These are phyloP conservation scores for Aspergillus caelatus DNA, from an alignment of 2,329 filamentous ascomycete species.

Conservation along the genomic window DNA sequence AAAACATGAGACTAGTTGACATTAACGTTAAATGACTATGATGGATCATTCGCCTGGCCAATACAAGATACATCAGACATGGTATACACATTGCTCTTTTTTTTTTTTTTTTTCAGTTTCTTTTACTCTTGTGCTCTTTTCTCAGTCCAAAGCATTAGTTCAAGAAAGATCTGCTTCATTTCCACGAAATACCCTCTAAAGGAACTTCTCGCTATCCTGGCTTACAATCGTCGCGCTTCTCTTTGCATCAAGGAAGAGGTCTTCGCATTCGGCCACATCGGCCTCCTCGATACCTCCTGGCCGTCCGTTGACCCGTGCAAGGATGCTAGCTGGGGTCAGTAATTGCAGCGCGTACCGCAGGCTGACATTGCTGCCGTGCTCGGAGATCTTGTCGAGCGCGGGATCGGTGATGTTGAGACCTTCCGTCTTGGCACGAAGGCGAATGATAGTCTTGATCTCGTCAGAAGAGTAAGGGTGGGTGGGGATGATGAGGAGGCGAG, in stretches of 20 bases:
- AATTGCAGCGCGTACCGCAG: conserved; percentile 92
- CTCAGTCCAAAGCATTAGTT: not conserved
- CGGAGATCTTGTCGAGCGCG: conserved; percentile 83
- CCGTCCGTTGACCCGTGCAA: conserved; percentile 81
- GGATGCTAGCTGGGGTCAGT: conserved; percentile 84
- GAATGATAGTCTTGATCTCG: conserved; percentile 91
- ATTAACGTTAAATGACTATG: conserved; percentile 22
- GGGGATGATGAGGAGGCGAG: conserved; percentile 91
- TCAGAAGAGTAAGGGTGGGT: conserved; percentile 85
- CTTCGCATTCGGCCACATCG: conserved; percentile 80
- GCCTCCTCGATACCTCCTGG: conserved; percentile 71
- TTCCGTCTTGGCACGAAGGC: conserved; percentile 80
- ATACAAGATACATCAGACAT: conserved; percentile 22
- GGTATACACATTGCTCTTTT: conserved; percentile 22
- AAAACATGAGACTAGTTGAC: conserved; percentile 10
- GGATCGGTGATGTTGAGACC: conserved; percentile 76
- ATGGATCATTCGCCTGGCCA: conserved; percentile 19
- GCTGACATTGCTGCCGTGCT: conserved; percentile 85
- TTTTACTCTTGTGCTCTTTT: conserved; percentile 5
- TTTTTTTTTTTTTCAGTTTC: conserved; percentile 3
- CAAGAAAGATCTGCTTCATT: conserved; percentile 18
- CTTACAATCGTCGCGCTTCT: conserved; percentile 73
- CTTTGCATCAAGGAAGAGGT: conserved; percentile 80
- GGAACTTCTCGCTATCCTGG: conserved; percentile 66
- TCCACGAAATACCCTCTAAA: conserved; percentile 43